Evolutionary conservation across 2,329 filamentous ascomycete species (phyloP).

Genomic region (Hypoxylon sp.): DNA sequence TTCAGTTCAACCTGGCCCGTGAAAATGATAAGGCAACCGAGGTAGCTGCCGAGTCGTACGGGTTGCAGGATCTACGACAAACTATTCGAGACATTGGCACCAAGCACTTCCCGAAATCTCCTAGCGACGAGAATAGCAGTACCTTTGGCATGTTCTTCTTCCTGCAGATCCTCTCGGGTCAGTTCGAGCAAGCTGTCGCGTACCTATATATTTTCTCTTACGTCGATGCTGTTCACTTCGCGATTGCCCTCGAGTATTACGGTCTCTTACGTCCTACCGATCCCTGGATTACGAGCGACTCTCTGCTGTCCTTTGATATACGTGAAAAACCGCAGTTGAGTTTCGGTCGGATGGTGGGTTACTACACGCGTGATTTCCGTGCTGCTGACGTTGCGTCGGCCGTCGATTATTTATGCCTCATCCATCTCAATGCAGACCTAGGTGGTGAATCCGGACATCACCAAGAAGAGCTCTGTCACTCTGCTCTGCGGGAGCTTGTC

Average conservation of each 20-base stretch:
- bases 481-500: slow-evolving; percentile 91
- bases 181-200: slow-evolving; percentile 93
- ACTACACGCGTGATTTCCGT: slow-evolving; percentile 96
- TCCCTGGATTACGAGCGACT: slow-evolving; percentile 79
- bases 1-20: slow-evolving; percentile 77
- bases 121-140: slow-evolving; percentile 78
- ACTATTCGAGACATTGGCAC: slow-evolving; percentile 90
- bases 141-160: slow-evolving; percentile 94
- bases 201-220: slow-evolving; percentile 94
- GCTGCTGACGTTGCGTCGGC: slow-evolving; percentile 89
- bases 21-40: slow-evolving; percentile 74
- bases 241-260: slow-evolving; percentile 89
- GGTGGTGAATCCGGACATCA: slow-evolving; percentile 79
- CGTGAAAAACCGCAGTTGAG: slow-evolving; percentile 85
- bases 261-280: slow-evolving; percentile 89
- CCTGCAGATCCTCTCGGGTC: slow-evolving; percentile 87
- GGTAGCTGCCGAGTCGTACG: slow-evolving; percentile 75
- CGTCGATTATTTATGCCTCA: slow-evolving; percentile 91
- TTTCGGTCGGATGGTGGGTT: slow-evolving; percentile 92
- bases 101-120: slow-evolving; percentile 87
- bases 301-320: slow-evolving; percentile 75
- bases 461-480: slow-evolving; percentile 87
- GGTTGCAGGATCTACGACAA: slow-evolving; percentile 76
- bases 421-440: slow-evolving; percentile 91
- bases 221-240: slow-evolving; percentile 94